Conservation (phyloP, 345 rosid genomes). For the Arabidopsis arenosa region DNA sequence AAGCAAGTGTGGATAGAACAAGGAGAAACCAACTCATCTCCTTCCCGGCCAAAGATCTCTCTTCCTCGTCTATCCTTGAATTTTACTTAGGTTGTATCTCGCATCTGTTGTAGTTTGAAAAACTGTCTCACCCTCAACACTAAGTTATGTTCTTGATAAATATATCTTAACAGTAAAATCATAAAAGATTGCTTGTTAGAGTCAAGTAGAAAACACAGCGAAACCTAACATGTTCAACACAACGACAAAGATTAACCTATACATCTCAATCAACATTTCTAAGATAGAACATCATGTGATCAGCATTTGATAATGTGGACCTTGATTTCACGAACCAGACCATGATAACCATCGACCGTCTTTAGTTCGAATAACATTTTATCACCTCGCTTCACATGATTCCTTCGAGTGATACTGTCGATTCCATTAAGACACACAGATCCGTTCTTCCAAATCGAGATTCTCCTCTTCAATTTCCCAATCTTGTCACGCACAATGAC, state of each 20-base stretch:
- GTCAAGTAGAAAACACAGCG: not conserved
- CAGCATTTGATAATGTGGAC: conserved; percentile 11
- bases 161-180: not conserved
- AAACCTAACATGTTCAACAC: conserved; percentile 1
- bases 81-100: too few relatives aligned
- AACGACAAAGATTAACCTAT: not conserved
- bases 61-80: not conserved
- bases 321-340: conserved; percentile 5
- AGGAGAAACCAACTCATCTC: not conserved
- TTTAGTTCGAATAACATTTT: conserved; percentile 9
- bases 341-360: not conserved
- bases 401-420: not conserved
- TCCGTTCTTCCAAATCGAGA: conserved; percentile 1
- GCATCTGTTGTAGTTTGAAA: not conserved
- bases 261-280: not conserved
- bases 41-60: not conserved
- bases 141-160: not conserved
- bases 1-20: not conserved
- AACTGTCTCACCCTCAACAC: not conserved
- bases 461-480: not conserved
- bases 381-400: conserved; percentile 9
- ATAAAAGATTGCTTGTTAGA: conserved; percentile 10
- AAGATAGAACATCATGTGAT: not conserved
- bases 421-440: not conserved
- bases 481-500: conserved; percentile 13